Percentiles rank a stretch among this genome's conserved stretches.
phyloP scores from a whole-genome alignment of 768 basidiomycete species.

The Lactarius trivialis region DNA sequence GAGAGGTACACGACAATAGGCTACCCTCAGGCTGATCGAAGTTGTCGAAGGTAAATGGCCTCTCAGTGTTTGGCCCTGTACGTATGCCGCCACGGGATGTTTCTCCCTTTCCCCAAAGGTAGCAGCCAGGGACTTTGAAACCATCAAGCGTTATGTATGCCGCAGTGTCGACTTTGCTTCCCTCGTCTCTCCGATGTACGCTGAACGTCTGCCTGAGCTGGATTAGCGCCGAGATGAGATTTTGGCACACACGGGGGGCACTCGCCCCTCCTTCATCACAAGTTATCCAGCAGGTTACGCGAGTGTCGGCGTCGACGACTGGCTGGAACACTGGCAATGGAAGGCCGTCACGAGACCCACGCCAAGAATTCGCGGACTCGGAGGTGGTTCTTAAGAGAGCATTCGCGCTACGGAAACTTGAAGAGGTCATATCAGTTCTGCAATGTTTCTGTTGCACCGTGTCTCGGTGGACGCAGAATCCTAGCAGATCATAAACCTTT shows the following conservation, averaged over 20 bases:
- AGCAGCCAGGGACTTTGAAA: slow-evolving; percentile 49
- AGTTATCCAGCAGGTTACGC: slow-evolving; percentile 64
- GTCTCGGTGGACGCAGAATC: too few relatives aligned
- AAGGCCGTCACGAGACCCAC: slow-evolving; percentile 53
- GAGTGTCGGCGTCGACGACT: slow-evolving; percentile 39
- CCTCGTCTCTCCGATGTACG: slow-evolving; percentile 61
- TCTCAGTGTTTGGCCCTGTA: slow-evolving; percentile 42
- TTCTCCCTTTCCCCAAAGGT: slow-evolving; percentile 51
- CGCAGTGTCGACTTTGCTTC: slow-evolving; percentile 46
- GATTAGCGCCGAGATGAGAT: not conserved
- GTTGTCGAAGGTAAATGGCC: slow-evolving; percentile 55
- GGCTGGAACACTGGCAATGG: slow-evolving; percentile 51
- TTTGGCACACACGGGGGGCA: not conserved
- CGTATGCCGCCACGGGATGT: slow-evolving; percentile 49
- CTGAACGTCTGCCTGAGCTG: slow-evolving; percentile 43
- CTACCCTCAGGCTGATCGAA: slow-evolving; percentile 37
- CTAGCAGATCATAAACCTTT: too few relatives aligned
- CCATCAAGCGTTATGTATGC: slow-evolving; percentile 62
- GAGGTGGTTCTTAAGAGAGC: too few relatives aligned
- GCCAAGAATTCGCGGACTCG: slow-evolving; percentile 62
- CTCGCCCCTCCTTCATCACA: slow-evolving; percentile 52
- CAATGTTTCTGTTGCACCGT: too few relatives aligned
- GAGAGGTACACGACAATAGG: slow-evolving; percentile 8
- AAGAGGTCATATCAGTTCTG: too few relatives aligned
- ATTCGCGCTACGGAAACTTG: too few relatives aligned